Conservation (phyloP, 192 early-diverging fungal species). For the Cladochytrium replicatum region DNA sequence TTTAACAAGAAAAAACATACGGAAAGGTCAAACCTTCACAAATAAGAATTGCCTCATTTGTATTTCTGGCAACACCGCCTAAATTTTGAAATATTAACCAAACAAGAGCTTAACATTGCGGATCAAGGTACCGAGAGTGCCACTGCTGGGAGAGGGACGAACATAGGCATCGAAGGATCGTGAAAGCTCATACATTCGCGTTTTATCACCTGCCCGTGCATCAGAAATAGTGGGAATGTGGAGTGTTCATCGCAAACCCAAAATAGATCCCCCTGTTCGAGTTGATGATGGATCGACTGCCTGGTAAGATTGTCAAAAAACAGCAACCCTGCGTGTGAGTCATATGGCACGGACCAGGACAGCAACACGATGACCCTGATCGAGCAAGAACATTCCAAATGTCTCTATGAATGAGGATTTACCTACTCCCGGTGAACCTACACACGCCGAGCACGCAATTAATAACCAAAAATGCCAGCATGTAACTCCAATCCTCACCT, state of each 20-base stretch:
- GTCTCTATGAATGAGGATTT: constrained; percentile 82
- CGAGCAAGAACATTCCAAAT: constrained; percentile 65
- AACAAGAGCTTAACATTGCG: no score
- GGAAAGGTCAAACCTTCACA: constrained; percentile 53
- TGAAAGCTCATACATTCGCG: constrained; percentile 70
- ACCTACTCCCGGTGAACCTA: constrained; percentile 65
- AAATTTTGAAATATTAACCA: constrained; percentile 1
- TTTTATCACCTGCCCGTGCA: constrained; percentile 59
- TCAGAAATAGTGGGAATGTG: no score
- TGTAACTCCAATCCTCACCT: constrained; percentile 21
- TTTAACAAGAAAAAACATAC: no score
- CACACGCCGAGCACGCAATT: no score
- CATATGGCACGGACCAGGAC: constrained; percentile 46
- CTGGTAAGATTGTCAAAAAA: constrained; percentile 28
- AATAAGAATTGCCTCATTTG: constrained; percentile 67
- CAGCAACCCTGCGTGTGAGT: background rate
- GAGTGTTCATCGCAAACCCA: constrained; percentile 30
- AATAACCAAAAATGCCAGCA: background rate
- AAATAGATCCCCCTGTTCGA: constrained; percentile 69
- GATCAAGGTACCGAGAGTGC: constrained; percentile 57
- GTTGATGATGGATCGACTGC: constrained; percentile 78
- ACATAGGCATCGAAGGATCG: constrained; percentile 54
- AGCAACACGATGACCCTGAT: constrained; percentile 57
- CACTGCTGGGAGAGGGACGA: constrained; percentile 64
- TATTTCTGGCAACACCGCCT: constrained; percentile 68